Evolutionary conservation across 805 yeast genomes (phyloP).

Genomic region (Candida tallmaniae): DNA sequence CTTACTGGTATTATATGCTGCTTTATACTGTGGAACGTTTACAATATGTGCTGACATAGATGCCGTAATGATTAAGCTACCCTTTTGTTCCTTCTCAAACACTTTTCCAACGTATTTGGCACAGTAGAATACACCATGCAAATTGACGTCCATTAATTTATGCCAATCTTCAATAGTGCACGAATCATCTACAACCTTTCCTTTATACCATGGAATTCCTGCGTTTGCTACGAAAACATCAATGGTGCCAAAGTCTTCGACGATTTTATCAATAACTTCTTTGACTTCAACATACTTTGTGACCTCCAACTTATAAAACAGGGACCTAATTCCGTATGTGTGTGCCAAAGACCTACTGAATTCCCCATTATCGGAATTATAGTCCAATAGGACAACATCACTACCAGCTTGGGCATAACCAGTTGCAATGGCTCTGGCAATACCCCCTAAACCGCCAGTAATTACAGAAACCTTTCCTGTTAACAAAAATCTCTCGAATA

Average conservation of each 20-base stretch:
- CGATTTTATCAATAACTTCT: conserved; percentile 15
- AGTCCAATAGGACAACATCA: conserved; percentile 23
- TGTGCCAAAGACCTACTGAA: conserved; percentile 16
- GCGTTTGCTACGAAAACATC: conserved; percentile 31
- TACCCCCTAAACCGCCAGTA: conserved; percentile 29
- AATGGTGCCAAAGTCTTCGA: conserved; percentile 24
- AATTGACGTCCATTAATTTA: conserved; percentile 23
- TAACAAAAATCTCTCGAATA: conserved; percentile 13
- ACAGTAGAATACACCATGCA: conserved; percentile 28
- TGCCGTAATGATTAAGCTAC: conserved; percentile 33
- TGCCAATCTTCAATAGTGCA: conserved; percentile 23
- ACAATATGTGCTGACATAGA: conserved; percentile 39
- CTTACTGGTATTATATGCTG: conserved; percentile 40
- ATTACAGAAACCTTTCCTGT: conserved; percentile 23
- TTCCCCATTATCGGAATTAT: conserved; percentile 16
- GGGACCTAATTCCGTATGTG: conserved; percentile 22
- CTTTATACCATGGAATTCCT: conserved; percentile 29
- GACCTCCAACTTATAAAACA: conserved; percentile 23
- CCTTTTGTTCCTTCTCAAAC: conserved; percentile 23
- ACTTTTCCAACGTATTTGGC: conserved; percentile 27
- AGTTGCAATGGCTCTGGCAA: conserved; percentile 25
- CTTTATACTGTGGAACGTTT: conserved; percentile 36
- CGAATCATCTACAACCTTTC: conserved; percentile 20
- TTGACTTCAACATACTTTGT: conserved; percentile 21
- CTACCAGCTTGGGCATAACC: conserved; percentile 25